phyloP scores from a whole-genome alignment of 1,284 basidiomycete genomes.

The Cryptococcus neoformans region DNA sequence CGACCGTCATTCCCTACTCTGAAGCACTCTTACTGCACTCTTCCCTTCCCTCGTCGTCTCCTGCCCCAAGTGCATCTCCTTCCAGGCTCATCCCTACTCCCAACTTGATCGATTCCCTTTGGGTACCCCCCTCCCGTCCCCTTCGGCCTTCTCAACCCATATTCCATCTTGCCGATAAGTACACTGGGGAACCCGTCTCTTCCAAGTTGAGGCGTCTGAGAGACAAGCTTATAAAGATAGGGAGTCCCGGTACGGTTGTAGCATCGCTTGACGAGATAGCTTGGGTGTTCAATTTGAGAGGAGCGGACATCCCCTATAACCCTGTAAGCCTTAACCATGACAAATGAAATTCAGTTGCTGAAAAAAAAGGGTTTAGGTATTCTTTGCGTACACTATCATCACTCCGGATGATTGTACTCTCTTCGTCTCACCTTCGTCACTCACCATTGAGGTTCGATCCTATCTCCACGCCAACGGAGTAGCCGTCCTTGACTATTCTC shows the following conservation, averaged over 20 bases:
- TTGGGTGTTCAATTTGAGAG: constrained; percentile 93
- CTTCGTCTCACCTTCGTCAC: constrained; percentile 68
- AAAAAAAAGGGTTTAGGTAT: constrained; percentile 57
- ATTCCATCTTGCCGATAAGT: constrained; percentile 65
- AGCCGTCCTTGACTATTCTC: constrained; percentile 66
- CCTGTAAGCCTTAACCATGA: constrained; percentile 55
- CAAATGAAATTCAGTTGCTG: neutral
- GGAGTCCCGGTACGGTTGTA: constrained; percentile 67
- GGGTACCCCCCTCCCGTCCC: constrained; percentile 60
- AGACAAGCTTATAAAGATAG: constrained; percentile 62
- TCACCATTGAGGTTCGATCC: constrained; percentile 58
- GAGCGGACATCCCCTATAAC: constrained; percentile 89
- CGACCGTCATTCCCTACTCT: constrained; percentile 62
- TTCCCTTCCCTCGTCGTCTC: constrained; percentile 23
- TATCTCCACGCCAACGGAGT: constrained; percentile 62
- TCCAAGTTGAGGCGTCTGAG: constrained; percentile 69
- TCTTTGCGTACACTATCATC: constrained; percentile 88
- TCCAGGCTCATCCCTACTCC: constrained; percentile 58
- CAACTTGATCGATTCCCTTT: constrained; percentile 82
- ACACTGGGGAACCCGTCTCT: constrained; percentile 60
- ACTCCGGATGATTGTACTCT: constrained; percentile 64
- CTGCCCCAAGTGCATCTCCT: constrained; percentile 31
- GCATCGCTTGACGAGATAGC: constrained; percentile 84
- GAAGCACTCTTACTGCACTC: constrained; percentile 53
- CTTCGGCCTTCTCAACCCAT: constrained; percentile 66